Evolutionary conservation across 2,329 filamentous ascomycete genomes (phyloP).

Genomic region (Chrysoporthe austroafricana): DNA sequence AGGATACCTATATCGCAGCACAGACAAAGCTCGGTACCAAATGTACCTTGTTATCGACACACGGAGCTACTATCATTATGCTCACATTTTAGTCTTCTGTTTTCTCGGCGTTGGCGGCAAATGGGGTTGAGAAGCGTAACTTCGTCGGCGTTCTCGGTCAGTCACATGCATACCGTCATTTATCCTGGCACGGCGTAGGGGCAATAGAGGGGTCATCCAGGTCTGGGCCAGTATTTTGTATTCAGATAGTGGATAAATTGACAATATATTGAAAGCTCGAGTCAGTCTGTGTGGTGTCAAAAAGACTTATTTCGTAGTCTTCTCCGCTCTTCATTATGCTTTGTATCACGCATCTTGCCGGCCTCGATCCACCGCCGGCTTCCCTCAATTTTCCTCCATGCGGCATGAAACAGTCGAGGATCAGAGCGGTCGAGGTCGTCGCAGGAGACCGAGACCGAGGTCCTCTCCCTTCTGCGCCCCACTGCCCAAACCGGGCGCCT

Average conservation of each 20-base stretch:
- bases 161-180: not conserved
- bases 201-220: not conserved
- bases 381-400: no score
- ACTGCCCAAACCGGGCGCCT: no score
- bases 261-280: not conserved
- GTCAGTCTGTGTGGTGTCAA: not conserved
- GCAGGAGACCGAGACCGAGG: no score
- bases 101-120: not conserved
- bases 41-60: not conserved
- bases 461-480: no score
- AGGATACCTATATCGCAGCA: conserved; percentile 1
- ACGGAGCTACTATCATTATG: not conserved
- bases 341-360: no score
- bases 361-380: no score
- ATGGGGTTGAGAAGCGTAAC: not conserved
- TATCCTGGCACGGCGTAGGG: not conserved
- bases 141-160: not conserved
- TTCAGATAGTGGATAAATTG: not conserved
- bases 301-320: not conserved
- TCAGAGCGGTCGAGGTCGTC: no score
- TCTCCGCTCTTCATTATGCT: not conserved
- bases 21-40: not conserved
- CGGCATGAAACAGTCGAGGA: no score
- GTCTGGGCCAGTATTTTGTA: not conserved
- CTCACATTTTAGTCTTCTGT: not conserved